These are phyloP conservation scores for Helichrysum umbraculigerum DNA, from an alignment of 129 eudicot species.

Conservation along the genomic window DNA sequence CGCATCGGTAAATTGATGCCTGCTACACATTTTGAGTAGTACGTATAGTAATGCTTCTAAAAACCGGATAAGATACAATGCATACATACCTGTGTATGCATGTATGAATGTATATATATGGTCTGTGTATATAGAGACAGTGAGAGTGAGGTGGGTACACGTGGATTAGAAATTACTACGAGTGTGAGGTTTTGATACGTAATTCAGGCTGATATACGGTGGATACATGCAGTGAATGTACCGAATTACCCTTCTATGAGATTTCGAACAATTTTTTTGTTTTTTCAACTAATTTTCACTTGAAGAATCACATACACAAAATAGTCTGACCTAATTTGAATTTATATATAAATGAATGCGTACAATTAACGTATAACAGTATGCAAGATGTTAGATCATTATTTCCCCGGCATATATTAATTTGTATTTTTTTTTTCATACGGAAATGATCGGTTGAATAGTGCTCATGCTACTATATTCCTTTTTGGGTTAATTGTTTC, in stretches of 20 bases:
- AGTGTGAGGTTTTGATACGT: conserved; percentile 34
- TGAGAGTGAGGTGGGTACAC: conserved; percentile 16
- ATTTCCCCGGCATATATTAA: too few species aligned
- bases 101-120: too few species aligned
- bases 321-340: neutral
- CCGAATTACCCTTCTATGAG: conserved; percentile 11
- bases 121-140: neutral
- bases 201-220: neutral
- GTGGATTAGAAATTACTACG: conserved; percentile 19
- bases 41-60: neutral
- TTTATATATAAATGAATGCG: too few species aligned
- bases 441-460: neutral
- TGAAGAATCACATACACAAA: neutral
- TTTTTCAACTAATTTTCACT: neutral
- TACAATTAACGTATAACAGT: too few species aligned
- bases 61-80: conserved; percentile 19
- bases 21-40: conserved; percentile 26
- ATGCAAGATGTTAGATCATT: neutral
- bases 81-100: neutral
- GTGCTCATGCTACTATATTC: too few species aligned
- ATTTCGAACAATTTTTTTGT: neutral
- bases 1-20: conserved; percentile 29
- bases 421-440: too few species aligned
- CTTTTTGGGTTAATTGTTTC: too few species aligned
- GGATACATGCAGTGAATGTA: neutral